Percentiles rank a stretch among this genome's conserved stretches.
These are phyloP conservation scores for Zymoseptoria tritici DNA, from an alignment of 2,329 filamentous ascomycete genomes.

Conservation along the genomic window DNA sequence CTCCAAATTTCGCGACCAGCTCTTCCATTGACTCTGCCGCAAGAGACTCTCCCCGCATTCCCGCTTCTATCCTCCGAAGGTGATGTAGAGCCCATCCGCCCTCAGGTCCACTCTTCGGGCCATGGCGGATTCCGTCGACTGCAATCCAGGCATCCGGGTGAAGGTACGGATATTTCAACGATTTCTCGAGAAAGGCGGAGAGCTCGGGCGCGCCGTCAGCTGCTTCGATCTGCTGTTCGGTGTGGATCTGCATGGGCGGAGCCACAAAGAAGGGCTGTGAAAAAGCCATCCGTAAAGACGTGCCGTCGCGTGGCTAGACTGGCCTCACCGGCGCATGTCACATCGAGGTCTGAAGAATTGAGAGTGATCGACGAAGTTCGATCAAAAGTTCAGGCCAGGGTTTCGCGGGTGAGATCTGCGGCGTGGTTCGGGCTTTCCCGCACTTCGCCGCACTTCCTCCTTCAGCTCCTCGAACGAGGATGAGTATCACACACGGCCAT, in stretches of 20 bases:
- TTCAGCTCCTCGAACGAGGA: neutral
- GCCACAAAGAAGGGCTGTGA: neutral
- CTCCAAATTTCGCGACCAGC: slow-evolving; percentile 34
- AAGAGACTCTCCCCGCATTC: slow-evolving; percentile 45
- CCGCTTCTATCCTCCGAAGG: slow-evolving; percentile 46
- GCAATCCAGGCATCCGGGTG: slow-evolving; percentile 43
- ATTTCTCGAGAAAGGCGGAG: slow-evolving; percentile 34
- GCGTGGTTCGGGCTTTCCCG: neutral
- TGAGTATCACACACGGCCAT: neutral
- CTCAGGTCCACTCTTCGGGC: slow-evolving; percentile 35
- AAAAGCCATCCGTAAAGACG: neutral
- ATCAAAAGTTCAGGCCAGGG: neutral
- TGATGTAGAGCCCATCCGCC: slow-evolving; percentile 48
- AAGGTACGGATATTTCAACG: slow-evolving; percentile 36
- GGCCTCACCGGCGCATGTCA: neutral
- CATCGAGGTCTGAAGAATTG: neutral
- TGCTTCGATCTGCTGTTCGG: neutral
- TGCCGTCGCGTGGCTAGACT: neutral
- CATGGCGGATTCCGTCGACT: slow-evolving; percentile 36
- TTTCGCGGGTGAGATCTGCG: neutral
- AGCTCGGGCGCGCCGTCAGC: slow-evolving; percentile 20
- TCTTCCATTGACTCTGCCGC: slow-evolving; percentile 33
- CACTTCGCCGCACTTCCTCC: neutral
- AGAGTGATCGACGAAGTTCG: neutral
- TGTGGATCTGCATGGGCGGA: neutral